Evolutionary conservation across 495 filamentous ascomycete species (phyloP).

Genomic region (Aspergillus mulundensis): DNA sequence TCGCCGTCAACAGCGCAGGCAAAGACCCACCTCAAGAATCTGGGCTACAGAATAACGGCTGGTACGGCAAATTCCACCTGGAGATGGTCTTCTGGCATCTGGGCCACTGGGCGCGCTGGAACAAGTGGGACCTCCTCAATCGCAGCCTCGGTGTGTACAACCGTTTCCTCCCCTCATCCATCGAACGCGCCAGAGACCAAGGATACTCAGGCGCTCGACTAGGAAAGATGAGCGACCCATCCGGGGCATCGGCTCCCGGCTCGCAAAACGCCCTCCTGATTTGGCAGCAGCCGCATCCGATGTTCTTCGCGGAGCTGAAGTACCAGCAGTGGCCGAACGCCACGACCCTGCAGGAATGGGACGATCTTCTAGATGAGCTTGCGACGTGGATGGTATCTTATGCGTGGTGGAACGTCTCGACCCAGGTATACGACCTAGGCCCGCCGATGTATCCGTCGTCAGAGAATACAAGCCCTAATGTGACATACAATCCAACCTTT

Average conservation of each 20-base stretch:
- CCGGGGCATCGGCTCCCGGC: constrained; percentile 51
- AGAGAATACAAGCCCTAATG: constrained; percentile 19
- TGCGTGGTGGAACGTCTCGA: constrained; percentile 19
- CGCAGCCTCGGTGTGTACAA: constrained; percentile 43
- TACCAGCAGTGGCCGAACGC: neutral
- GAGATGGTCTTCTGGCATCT: constrained; percentile 56
- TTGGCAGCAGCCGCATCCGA: constrained; percentile 20
- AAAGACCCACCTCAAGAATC: constrained; percentile 19
- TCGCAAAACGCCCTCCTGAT: constrained; percentile 18
- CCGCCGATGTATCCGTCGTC: constrained; percentile 19
- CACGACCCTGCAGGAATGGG: constrained; percentile 13
- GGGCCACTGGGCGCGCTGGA: constrained; percentile 50
- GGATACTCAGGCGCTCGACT: constrained; percentile 52
- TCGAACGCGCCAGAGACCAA: constrained; percentile 41
- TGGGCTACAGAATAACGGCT: constrained; percentile 20
- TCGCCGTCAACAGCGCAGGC: constrained; percentile 15
- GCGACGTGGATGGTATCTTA: constrained; percentile 18
- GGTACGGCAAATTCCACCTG: constrained; percentile 27
- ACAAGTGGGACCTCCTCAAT: constrained; percentile 41
- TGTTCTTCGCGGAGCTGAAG: constrained; percentile 18
- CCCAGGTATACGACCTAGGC: constrained; percentile 16
- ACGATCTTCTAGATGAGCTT: constrained; percentile 6
- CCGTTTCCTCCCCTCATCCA: constrained; percentile 42
- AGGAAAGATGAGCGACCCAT: constrained; percentile 58
- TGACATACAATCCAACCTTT: constrained; percentile 16